A percentile compares a stretch with the other conserved stretches of the same genome.
phyloP scores from a whole-genome alignment of 2,329 filamentous ascomycete genomes.

The Aspergillus flavus region DNA sequence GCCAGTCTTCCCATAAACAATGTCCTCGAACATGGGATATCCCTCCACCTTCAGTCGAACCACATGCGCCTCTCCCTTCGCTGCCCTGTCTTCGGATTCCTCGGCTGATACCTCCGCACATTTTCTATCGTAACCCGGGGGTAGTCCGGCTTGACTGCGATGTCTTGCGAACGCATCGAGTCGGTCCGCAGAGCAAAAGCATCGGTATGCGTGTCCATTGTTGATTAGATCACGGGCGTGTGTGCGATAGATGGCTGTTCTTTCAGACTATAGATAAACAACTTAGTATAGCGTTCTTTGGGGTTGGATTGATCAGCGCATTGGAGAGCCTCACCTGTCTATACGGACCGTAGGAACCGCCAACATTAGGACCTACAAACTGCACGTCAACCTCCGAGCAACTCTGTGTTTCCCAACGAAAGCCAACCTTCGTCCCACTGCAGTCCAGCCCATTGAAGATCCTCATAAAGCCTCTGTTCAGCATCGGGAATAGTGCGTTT shows the following conservation, averaged over 20 bases:
- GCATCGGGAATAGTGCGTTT: constrained; percentile 80
- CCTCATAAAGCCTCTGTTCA: constrained; percentile 73
- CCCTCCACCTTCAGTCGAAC: constrained; percentile 73
- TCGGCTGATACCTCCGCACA: constrained; percentile 68
- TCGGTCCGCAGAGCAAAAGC: constrained; percentile 80
- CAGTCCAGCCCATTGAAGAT: constrained; percentile 85
- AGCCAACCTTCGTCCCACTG: constrained; percentile 83
- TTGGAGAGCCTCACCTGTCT: constrained; percentile 64
- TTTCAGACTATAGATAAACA: constrained; percentile 65
- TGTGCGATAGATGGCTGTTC: constrained; percentile 70
- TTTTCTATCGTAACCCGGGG: constrained; percentile 68
- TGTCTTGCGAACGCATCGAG: constrained; percentile 68
- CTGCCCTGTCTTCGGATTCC: constrained; percentile 72
- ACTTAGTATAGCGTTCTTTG: neutral
- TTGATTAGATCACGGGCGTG: constrained; percentile 71
- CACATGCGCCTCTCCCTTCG: constrained; percentile 70
- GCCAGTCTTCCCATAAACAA: constrained; percentile 71
- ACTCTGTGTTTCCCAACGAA: constrained; percentile 14
- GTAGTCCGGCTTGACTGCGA: constrained; percentile 61
- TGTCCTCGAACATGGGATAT: constrained; percentile 70
- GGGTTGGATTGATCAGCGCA: neutral
- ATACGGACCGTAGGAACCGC: constrained; percentile 83
- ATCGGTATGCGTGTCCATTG: constrained; percentile 80
- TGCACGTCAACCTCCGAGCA: constrained; percentile 3
- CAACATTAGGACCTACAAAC: constrained; percentile 70